phyloP scores from a whole-genome alignment of 495 filamentous ascomycete species.

The Talaromyces liani region DNA sequence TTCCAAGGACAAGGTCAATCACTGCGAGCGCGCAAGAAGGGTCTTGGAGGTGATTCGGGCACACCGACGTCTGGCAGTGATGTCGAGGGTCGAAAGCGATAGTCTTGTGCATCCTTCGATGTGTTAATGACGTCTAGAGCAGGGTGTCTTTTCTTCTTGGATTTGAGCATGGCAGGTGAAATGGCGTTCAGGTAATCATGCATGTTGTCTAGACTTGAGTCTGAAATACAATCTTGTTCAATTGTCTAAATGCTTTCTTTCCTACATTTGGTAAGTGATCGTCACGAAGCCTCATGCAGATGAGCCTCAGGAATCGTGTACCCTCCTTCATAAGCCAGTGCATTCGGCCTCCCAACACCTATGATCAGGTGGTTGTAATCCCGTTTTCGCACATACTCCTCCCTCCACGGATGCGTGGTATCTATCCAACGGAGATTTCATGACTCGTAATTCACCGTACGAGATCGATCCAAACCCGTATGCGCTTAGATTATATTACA shows the following conservation, averaged over 20 bases:
- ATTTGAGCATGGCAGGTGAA: slow-evolving; percentile 2
- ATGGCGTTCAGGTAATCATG: neutral
- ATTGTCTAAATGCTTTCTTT: neutral
- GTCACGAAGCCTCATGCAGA: neutral
- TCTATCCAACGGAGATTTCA: neutral
- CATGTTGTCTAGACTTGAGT: neutral
- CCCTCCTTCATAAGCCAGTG: neutral
- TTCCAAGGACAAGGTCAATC: slow-evolving; percentile 89
- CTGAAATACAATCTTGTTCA: neutral
- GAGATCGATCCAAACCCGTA: neutral
- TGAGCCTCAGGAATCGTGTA: neutral
- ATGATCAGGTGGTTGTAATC: neutral
- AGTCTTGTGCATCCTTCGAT: neutral
- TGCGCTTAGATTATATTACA: neutral
- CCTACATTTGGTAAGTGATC: neutral
- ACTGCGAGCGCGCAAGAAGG: slow-evolving; percentile 59
- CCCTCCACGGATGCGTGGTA: neutral
- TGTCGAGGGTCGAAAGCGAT: slow-evolving; percentile 21
- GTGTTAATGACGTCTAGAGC: neutral
- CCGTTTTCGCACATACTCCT: neutral
- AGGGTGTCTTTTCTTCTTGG: neutral
- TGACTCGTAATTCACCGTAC: neutral
- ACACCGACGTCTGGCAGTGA: slow-evolving; percentile 31
- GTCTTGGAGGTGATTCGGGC: slow-evolving; percentile 21
- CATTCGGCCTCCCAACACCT: neutral